A percentile compares a stretch with the other conserved stretches of the same genome.
phyloP scores from a whole-genome alignment of 331 rosid genomes.

The Arachis monticola region DNA sequence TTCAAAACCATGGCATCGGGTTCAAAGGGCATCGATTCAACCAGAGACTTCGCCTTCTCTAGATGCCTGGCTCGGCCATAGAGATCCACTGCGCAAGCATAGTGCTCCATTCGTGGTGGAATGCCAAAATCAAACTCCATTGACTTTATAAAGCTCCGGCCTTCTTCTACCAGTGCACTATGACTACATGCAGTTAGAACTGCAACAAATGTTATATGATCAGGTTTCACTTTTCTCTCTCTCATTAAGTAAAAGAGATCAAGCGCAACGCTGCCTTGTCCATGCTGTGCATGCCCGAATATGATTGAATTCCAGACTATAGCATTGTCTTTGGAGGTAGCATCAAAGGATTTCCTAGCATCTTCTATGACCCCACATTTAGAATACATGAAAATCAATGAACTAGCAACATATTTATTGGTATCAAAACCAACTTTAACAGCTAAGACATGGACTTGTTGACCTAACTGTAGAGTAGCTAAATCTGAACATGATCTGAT shows the following conservation, averaged over 20 bases:
- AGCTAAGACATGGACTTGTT: slow-evolving; percentile 67
- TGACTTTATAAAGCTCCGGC: slow-evolving; percentile 49
- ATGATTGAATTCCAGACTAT: slow-evolving; percentile 85
- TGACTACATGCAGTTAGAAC: slow-evolving; percentile 88
- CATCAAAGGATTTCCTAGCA: slow-evolving; percentile 73
- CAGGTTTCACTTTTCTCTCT: slow-evolving; percentile 65
- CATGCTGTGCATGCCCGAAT: slow-evolving; percentile 88
- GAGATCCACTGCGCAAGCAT: slow-evolving; percentile 83
- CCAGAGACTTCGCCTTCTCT: slow-evolving; percentile 67
- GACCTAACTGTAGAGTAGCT: slow-evolving; percentile 79
- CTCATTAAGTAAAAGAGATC: slow-evolving; percentile 70
- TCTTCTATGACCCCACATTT: slow-evolving; percentile 87
- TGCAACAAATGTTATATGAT: slow-evolving; percentile 86
- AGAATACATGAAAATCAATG: slow-evolving; percentile 90
- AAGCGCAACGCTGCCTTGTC: slow-evolving; percentile 68
- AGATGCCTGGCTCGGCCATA: slow-evolving; percentile 72
- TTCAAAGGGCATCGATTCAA: slow-evolving; percentile 73
- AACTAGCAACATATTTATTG: slow-evolving; percentile 70
- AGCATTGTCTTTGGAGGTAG: slow-evolving; percentile 55
- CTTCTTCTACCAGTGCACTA: slow-evolving; percentile 73
- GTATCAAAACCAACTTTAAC: slow-evolving; percentile 58
- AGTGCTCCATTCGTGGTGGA: slow-evolving; percentile 69
- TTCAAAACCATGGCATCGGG: slow-evolving; percentile 72
- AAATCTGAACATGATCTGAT: slow-evolving; percentile 77
- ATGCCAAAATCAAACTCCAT: slow-evolving; percentile 67